Evolutionary conservation across 1,139 yeast species (phyloP), one percentile per base, ranked within the genome.

Genomic region (Protomyces macrosporus): DNA sequence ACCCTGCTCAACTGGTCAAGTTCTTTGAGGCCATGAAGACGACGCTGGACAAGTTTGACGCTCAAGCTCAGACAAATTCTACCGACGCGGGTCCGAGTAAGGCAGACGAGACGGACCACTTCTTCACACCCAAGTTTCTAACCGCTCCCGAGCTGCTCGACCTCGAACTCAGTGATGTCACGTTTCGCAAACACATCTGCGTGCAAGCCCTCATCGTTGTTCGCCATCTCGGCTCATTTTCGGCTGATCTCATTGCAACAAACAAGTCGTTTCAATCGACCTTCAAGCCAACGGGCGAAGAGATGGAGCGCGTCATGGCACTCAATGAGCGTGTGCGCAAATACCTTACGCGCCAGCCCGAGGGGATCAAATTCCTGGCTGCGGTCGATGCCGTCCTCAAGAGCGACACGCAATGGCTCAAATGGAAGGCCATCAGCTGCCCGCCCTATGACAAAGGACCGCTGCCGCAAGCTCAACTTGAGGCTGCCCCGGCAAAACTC

Each of bases 361-460:
- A 64, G 6, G 71, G 71, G 14, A 52, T 64, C 6, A 64, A 69
- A 4, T 70, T 71, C 58, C 52, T 66, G 34, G 64, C 68, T 12
- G 65, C 74, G 4, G 60, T 74, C 34, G 65, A 66, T 45, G 51
- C 66, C 1, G 69, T 75, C 7, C 55, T 73, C 10, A 59, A 54
- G 12, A 68, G 75, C 37, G 78, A 75, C 56, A 60, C 60, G 7
- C 67, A 68, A 45, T 75, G 78, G 78, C 74, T 72, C 56, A 59
- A 63, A n/a, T 75, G 78, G 78, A 75, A 75, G 65, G 67, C 71
- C 56, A 67, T 65, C 36, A 70, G 45, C 76, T 76, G n/a, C 66
- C 75, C 6, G 71, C 73, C 64, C 5, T 56, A 65, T 45, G 65
- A 55, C 23, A 45, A 33, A 30, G 56, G 14, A 39, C 61, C 39